Base-by-base conservation (phyloP, 805 yeast genomes). In the Ogataea degrootiae region DNA sequence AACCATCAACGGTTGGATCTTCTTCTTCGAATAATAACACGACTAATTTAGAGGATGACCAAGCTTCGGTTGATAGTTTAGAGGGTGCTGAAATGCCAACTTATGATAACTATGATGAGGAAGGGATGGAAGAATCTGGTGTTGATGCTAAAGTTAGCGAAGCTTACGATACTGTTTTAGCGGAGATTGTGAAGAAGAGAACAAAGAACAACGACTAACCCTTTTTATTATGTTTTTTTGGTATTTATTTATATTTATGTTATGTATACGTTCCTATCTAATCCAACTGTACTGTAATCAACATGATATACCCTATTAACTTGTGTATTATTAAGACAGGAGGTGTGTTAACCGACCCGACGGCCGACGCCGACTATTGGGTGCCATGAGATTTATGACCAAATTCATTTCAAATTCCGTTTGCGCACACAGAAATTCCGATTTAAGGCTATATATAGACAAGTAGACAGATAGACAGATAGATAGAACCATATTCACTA, bases 121-220 rank as follows among this genome's bases (percentile, higher is more conserved):
- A 33, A 4, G 41, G 43, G 14, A 15, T 35, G 9, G 34, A 21
- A 9, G 43, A 23, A 4, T 15, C 22, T 16, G 37, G n/a, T 11
- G 36, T 23, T 2, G 40, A 31, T 34, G 31, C 39, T 5, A 39
- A 36, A n/a, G 37, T 49, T n/a, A 45, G 33, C 16, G 45, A 42
- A 6, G 55, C 59, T 16, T 62, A 62, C 39, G 64, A 63, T 45
- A 47, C 49, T 3, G 58, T 62, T 34, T 46, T 63, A 34, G 50
- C 48, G 11, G 63, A 63, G 37, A 44, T 61, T 34, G 53, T 56
- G 9, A 46, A 46, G 22, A 48, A 44, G 6, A 53, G 46, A 36
- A 41, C 35, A 6, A 33, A n/a, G 31, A 11, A 26, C 26, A 1
- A 11, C n/a, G 29, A 29, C 17, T 7, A 21, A 9, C 12, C 36